Percentiles rank a stretch among this genome's conserved stretches.
Evolutionary conservation across 1,139 yeast species (phyloP).

Genomic region (Kodamaea ohmeri): DNA sequence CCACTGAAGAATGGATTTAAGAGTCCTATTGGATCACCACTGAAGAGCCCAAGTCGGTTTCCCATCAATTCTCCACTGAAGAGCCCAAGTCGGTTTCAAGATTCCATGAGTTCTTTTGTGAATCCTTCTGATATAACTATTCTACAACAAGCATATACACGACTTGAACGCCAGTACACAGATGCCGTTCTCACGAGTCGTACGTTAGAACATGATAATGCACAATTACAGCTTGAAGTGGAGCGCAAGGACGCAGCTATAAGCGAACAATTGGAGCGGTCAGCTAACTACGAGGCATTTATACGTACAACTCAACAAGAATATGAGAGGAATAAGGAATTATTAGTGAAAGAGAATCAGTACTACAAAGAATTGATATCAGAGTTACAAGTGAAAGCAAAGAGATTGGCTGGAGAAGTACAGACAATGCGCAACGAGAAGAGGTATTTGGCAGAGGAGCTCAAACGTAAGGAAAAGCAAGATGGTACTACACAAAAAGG

Average conservation of each 20-base stretch:
- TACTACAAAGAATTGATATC: conserved; percentile 34
- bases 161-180: conserved; percentile 28
- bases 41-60: no score
- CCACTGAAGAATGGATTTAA: no score
- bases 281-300: conserved; percentile 22
- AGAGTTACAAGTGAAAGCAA: conserved; percentile 30
- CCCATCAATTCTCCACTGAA: no score
- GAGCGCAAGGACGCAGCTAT: conserved; percentile 18
- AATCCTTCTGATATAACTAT: background rate
- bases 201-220: conserved; percentile 20
- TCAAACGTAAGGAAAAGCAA: conserved; percentile 13
- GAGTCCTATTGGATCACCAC: no score
- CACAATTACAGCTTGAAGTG: conserved; percentile 25
- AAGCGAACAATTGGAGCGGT: conserved; percentile 21
- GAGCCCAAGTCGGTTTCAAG: no score
- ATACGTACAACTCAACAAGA: conserved; percentile 23
- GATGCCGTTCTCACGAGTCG: conserved; percentile 27
- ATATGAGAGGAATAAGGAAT: conserved; percentile 25
- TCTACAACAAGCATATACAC: conserved; percentile 13
- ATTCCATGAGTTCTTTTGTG: background rate
- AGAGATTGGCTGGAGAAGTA: conserved; percentile 25
- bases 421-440: conserved; percentile 11
- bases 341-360: conserved; percentile 29
- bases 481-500: background rate
- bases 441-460: background rate